phyloP scores from a whole-genome alignment of 805 yeast species.

The Metschnikowia santaceciliae region DNA sequence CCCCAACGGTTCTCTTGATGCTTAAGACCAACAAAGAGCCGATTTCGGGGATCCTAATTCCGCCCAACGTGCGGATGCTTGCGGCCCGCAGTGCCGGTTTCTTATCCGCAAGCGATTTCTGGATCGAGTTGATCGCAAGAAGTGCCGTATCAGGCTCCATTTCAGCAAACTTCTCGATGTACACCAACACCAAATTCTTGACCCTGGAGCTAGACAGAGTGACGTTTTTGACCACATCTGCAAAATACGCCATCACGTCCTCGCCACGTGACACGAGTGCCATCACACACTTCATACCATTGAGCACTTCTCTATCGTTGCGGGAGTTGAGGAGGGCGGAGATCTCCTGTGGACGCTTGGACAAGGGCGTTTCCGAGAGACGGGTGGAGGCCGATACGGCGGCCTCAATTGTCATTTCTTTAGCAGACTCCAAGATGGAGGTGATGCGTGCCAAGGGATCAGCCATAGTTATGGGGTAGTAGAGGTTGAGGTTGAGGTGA shows the following conservation, averaged over 20 bases:
- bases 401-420: constrained; percentile 75
- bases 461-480: constrained; percentile 23
- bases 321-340: constrained; percentile 63
- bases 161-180: constrained; percentile 73
- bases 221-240: constrained; percentile 86
- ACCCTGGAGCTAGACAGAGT: constrained; percentile 62
- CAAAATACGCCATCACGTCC: constrained; percentile 51
- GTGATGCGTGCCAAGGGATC: constrained; percentile 58
- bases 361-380: constrained; percentile 57
- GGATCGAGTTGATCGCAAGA: constrained; percentile 86
- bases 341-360: constrained; percentile 64
- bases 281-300: constrained; percentile 41
- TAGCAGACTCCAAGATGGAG: constrained; percentile 74
- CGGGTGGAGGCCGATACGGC: constrained; percentile 74
- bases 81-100: constrained; percentile 65
- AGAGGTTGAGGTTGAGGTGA: background rate
- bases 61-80: constrained; percentile 75
- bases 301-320: constrained; percentile 48
- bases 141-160: constrained; percentile 85
- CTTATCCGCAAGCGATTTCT: constrained; percentile 71
- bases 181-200: constrained; percentile 71
- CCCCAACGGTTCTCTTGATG: constrained; percentile 62
- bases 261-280: constrained; percentile 39
- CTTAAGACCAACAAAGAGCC: constrained; percentile 75
- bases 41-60: constrained; percentile 78